Percentiles rank a stretch among this genome's conserved stretches.
These are phyloP conservation scores for cucumber (Cucumis sativus) DNA, from an alignment of 306 rosid genomes.

Conservation along the genomic window Cucumber_9930_V3 NC_026656.2:1619001-1619500, in stretches of 20 bases:
- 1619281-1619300: neutral
- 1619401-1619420: conserved; percentile 28
- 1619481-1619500: neutral
- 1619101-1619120: conserved; percentile 10
- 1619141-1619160: conserved; percentile 36
- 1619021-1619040: neutral
- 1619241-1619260: neutral
- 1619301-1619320: neutral
- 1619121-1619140: conserved; percentile 17
- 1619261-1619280: neutral
- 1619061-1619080: conserved; percentile 16
- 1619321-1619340: neutral
- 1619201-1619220: conserved; percentile 12
- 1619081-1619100: conserved; percentile 12
- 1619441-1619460: conserved; percentile 52
- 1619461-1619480: conserved; percentile 25
- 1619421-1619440: conserved; percentile 51
- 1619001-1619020: conserved; percentile 10
- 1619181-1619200: conserved; percentile 54
- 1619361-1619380: conserved; percentile 84
- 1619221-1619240: neutral
- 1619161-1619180: conserved; percentile 33
- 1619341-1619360: conserved; percentile 16
- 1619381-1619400: conserved; percentile 40
- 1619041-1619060: conserved; percentile 6